Percentiles rank a stretch among this genome's conserved stretches.
These are phyloP conservation scores for Kuraishia borneana DNA, from an alignment of 805 yeast species.

Conservation along the genomic window DNA sequence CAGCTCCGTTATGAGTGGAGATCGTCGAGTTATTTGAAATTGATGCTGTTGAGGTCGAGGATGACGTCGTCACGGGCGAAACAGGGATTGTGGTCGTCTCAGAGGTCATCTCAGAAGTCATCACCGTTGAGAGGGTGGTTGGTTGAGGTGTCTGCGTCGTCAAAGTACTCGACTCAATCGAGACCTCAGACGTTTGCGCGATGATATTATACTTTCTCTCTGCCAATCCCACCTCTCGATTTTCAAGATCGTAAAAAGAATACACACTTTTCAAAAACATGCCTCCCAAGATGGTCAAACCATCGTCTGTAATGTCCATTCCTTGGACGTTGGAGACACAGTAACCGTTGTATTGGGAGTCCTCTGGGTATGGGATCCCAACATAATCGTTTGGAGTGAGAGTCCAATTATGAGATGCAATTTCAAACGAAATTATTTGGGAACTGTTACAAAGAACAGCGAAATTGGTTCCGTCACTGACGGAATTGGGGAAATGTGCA, in stretches of 20 bases:
- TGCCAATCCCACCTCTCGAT: slow-evolving; percentile 45
- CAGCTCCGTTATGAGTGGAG: background rate
- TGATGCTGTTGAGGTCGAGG: slow-evolving; percentile 3
- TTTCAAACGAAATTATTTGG: slow-evolving; percentile 23
- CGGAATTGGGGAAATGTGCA: slow-evolving; percentile 33
- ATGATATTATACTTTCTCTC: slow-evolving; percentile 17
- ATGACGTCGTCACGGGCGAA: slow-evolving; percentile 1
- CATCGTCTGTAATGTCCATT: slow-evolving; percentile 22
- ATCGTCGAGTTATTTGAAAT: background rate
- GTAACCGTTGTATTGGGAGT: slow-evolving; percentile 28
- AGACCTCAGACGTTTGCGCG: slow-evolving; percentile 8
- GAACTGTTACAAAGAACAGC: slow-evolving; percentile 49
- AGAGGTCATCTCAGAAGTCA: background rate
- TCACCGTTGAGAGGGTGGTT: background rate
- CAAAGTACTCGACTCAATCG: slow-evolving; percentile 1
- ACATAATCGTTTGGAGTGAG: slow-evolving; percentile 31
- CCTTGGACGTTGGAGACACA: slow-evolving; percentile 63
- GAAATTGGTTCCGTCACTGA: slow-evolving; percentile 52
- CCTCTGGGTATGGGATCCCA: slow-evolving; percentile 31
- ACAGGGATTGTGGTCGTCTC: background rate
- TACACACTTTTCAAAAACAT: slow-evolving; percentile 44
- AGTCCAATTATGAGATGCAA: slow-evolving; percentile 34
- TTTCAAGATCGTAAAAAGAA: slow-evolving; percentile 44
- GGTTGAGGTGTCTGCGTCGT: slow-evolving; percentile 1
- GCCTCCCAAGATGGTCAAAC: slow-evolving; percentile 56